These are phyloP conservation scores for Panaeolus cyanescens DNA, from an alignment of 768 basidiomycete genomes.

Conservation along the genomic window DNA sequence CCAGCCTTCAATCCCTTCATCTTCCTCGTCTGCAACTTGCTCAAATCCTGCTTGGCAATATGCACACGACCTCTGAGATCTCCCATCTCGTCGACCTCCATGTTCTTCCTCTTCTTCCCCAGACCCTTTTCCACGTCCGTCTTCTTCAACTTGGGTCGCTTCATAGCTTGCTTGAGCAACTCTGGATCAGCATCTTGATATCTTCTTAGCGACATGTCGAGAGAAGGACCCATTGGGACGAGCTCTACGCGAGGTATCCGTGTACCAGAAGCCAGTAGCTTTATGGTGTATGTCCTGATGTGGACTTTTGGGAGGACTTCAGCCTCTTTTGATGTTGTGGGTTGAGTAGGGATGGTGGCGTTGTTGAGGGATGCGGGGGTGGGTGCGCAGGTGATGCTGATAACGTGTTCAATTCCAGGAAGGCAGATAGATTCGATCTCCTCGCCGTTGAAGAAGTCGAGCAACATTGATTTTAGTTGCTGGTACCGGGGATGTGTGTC, in stretches of 20 bases:
- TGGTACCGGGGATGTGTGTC: constrained; percentile 91
- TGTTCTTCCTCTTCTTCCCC: constrained; percentile 93
- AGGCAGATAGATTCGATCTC: constrained; percentile 82
- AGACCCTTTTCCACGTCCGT: constrained; percentile 82
- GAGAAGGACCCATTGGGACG: constrained; percentile 86
- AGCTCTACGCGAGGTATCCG: constrained; percentile 83
- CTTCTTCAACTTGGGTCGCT: constrained; percentile 86
- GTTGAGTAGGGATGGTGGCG: constrained; percentile 32
- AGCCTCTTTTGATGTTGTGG: constrained; percentile 33
- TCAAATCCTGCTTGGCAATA: constrained; percentile 85
- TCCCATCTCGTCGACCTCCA: constrained; percentile 98
- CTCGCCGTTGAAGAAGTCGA: constrained; percentile 91
- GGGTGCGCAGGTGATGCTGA: constrained; percentile 77
- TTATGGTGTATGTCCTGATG: constrained; percentile 82
- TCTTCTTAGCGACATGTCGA: constrained; percentile 82
- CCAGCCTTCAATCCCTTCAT: constrained; percentile 86
- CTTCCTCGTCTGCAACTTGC: constrained; percentile 86
- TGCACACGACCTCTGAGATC: constrained; percentile 91
- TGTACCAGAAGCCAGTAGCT: constrained; percentile 73
- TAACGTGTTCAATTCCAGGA: constrained; percentile 83
- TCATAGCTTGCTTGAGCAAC: constrained; percentile 78
- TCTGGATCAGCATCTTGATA: constrained; percentile 77
- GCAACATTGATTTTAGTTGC: constrained; percentile 88
- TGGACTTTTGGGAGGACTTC: constrained; percentile 75
- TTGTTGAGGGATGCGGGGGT: constrained; percentile 56